These are phyloP conservation scores for Sapria himalayana DNA, from an alignment of 345 rosid genomes.

Conservation along the genomic window DNA sequence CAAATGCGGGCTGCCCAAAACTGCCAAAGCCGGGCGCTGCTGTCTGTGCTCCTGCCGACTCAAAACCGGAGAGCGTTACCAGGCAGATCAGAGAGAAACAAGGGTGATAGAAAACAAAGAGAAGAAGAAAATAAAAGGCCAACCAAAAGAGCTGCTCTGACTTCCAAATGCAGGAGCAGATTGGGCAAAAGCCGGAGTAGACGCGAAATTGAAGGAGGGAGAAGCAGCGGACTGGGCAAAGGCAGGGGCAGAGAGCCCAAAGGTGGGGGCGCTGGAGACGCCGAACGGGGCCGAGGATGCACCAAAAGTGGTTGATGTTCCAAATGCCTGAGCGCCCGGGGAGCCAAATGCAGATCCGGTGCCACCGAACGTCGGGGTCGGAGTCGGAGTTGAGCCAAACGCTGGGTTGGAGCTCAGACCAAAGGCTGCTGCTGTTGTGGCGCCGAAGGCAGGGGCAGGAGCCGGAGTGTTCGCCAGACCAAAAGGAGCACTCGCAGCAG, in stretches of 20 bases:
- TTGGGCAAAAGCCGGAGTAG: constrained; percentile 61
- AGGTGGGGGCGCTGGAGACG: constrained; percentile 11
- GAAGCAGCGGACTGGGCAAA: constrained; percentile 19
- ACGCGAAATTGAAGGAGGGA: constrained; percentile 40
- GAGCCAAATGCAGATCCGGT: constrained; percentile 21
- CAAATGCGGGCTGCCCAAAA: constrained; percentile 57
- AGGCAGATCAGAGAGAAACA: too few relatives aligned
- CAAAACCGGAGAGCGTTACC: too few relatives aligned
- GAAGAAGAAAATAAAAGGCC: too few relatives aligned
- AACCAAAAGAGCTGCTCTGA: constrained; percentile 48
- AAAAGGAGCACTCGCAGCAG: constrained; percentile 24
- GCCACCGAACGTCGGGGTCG: constrained; percentile 21
- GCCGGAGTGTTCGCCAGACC: constrained; percentile 24
- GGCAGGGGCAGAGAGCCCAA: constrained; percentile 17
- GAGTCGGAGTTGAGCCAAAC: constrained; percentile 23
- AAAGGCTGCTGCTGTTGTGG: constrained; percentile 21
- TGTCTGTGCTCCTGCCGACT: constrained; percentile 46
- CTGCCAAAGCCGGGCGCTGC: constrained; percentile 53
- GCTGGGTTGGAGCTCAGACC: constrained; percentile 31
- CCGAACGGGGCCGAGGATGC: constrained; percentile 24
- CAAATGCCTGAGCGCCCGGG: constrained; percentile 26
- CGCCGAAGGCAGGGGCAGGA: constrained; percentile 40
- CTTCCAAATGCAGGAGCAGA: constrained; percentile 55
- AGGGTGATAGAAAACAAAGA: too few relatives aligned
- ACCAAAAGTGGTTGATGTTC: constrained; percentile 29